Conservation (phyloP, 495 filamentous ascomycete species). For the Penicilliopsis zonata region DNA sequence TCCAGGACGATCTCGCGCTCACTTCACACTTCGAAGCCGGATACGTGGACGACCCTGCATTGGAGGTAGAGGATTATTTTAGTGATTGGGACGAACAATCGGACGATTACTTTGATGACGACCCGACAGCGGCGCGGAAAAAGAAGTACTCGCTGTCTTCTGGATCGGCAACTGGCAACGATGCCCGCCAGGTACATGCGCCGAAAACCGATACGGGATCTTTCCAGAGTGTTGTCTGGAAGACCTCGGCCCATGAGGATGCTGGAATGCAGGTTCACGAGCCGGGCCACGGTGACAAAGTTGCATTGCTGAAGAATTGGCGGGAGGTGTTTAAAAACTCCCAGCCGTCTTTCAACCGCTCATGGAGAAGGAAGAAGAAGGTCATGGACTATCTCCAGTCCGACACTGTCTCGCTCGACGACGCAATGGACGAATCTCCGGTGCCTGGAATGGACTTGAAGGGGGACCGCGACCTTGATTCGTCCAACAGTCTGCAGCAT, state of each 20-base stretch:
- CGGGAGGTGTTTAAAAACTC: constrained; percentile 34
- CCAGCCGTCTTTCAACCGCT: constrained; percentile 20
- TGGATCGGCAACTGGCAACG: too few species aligned
- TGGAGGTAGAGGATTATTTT: constrained; percentile 30
- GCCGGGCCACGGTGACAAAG: constrained; percentile 26
- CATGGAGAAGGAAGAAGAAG: constrained; percentile 8
- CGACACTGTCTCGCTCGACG: neutral
- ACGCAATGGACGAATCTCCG: neutral
- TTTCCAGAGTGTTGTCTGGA: constrained; percentile 33
- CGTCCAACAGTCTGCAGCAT: too few species aligned
- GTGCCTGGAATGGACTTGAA: neutral
- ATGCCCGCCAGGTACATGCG: neutral
- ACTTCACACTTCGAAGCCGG: constrained; percentile 30
- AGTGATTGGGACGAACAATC: constrained; percentile 40
- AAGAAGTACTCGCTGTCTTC: neutral
- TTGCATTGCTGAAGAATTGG: constrained; percentile 39
- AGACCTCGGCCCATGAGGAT: constrained; percentile 13
- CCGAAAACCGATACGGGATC: constrained; percentile 13
- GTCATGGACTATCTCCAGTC: neutral
- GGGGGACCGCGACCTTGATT: too few species aligned
- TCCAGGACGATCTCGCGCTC: constrained; percentile 37
- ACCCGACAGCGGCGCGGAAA: constrained; percentile 14
- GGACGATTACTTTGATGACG: constrained; percentile 40
- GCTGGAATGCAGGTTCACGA: constrained; percentile 22
- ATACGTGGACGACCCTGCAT: constrained; percentile 26